These are phyloP conservation scores for Phytophthora pluvialis DNA, from an alignment of 352 stramenopile species.

Conservation along the genomic window DNA sequence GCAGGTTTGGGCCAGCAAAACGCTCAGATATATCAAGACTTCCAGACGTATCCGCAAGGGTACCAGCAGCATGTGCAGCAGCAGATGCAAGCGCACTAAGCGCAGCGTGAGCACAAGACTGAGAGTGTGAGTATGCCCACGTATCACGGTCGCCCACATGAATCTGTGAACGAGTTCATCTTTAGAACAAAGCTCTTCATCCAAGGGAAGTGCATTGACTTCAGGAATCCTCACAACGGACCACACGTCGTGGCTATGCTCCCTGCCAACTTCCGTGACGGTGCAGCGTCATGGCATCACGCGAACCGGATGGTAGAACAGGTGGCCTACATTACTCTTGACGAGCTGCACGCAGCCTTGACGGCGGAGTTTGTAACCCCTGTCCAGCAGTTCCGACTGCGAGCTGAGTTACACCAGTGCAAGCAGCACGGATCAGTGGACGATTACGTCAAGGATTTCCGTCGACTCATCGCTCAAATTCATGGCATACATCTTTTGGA, in stretches of 20 bases:
- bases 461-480: not conserved
- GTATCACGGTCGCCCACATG: not conserved
- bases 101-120: constrained; percentile 8
- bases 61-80: no score
- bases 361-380: constrained; percentile 5
- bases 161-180: constrained; percentile 15
- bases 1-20: no score
- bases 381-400: constrained; percentile 9
- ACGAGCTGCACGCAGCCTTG: not conserved
- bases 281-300: not conserved
- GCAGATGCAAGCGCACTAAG: constrained; percentile 5
- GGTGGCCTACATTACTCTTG: not conserved
- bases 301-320: not conserved
- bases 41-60: no score
- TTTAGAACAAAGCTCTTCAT: constrained; percentile 20
- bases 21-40: no score
- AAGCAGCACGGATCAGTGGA: constrained; percentile 1
- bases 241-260: constrained; percentile 7
- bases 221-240: constrained; percentile 1
- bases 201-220: constrained; percentile 17
- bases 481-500: not conserved
- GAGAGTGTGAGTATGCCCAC: constrained; percentile 12
- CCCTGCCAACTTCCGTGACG: constrained; percentile 9
- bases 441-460: constrained; percentile 13
- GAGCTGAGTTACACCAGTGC: constrained; percentile 1